phyloP scores from a whole-genome alignment of 2,329 filamentous ascomycete species.

The Cytospora mali region DNA sequence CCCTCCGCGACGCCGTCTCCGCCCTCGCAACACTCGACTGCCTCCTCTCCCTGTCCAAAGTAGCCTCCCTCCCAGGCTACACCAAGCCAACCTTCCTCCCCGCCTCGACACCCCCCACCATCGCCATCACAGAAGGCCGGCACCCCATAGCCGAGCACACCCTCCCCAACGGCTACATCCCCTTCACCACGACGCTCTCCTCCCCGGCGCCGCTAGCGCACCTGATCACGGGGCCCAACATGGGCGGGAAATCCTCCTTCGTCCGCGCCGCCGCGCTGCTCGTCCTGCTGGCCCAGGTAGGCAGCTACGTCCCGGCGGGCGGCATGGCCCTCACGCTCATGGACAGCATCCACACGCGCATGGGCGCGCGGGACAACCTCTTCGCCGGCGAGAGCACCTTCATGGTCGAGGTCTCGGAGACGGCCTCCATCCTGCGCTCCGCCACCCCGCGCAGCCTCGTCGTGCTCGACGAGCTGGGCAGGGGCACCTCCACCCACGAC shows the following conservation, averaged over 20 bases:
- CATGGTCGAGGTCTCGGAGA: conserved; percentile 97
- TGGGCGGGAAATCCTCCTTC: conserved; percentile 98
- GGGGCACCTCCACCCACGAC: conserved; percentile 93
- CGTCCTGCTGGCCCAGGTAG: conserved; percentile 90
- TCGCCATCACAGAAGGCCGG: conserved; percentile 74
- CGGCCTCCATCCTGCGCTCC: conserved; percentile 84
- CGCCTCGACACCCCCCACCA: conserved; percentile 64
- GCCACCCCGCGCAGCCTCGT: conserved; percentile 84
- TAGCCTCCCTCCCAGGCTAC: conserved; percentile 87
- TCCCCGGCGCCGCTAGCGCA: conserved; percentile 69
- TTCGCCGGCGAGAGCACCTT: conserved; percentile 94
- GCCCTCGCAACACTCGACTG: conserved; percentile 87
- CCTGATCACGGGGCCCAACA: conserved; percentile 94
- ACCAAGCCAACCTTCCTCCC: conserved; percentile 70
- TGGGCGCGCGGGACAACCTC: conserved; percentile 96
- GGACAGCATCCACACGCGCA: conserved; percentile 92
- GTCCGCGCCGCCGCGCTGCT: conserved; percentile 91
- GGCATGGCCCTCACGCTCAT: conserved; percentile 76
- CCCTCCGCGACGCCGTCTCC: conserved; percentile 84
- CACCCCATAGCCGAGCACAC: conserved; percentile 97
- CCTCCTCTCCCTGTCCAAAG: conserved; percentile 79
- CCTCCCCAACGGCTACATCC: conserved; percentile 83
- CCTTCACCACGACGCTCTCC: conserved; percentile 79
- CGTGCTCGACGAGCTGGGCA: conserved; percentile 90
- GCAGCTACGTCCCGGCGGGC: conserved; percentile 86